Conservation (phyloP, 768 basidiomycete species). For the Kwoniella dejecticola region DNA sequence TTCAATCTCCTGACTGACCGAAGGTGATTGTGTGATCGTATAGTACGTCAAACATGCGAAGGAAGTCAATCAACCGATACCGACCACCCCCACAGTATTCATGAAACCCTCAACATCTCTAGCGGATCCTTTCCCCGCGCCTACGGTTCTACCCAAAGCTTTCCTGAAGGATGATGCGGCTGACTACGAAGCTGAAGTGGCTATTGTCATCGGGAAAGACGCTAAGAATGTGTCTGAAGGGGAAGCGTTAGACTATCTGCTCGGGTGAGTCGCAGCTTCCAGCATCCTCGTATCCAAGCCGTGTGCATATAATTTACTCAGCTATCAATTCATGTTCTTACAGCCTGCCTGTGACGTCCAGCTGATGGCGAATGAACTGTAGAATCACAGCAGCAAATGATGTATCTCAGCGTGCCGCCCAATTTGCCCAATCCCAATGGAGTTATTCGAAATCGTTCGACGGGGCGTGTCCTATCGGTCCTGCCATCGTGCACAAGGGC, state of each 20-base stretch:
- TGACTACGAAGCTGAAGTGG: slow-evolving; percentile 55
- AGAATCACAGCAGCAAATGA: slow-evolving; percentile 59
- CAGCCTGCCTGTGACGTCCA: too few species aligned
- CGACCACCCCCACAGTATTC: slow-evolving; percentile 52
- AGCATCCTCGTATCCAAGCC: too few species aligned
- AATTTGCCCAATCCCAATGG: slow-evolving; percentile 81
- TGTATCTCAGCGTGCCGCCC: slow-evolving; percentile 79
- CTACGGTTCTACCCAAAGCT: slow-evolving; percentile 42
- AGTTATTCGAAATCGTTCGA: slow-evolving; percentile 85
- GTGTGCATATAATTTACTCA: too few species aligned
- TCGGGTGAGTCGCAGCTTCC: slow-evolving; percentile 60
- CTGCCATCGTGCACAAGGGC: slow-evolving; percentile 71
- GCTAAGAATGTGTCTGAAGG: slow-evolving; percentile 77
- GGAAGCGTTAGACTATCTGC: slow-evolving; percentile 80
- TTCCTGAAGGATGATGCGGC: slow-evolving; percentile 37
- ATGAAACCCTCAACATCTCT: slow-evolving; percentile 54
- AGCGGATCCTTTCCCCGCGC: slow-evolving; percentile 46
- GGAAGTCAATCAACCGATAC: slow-evolving; percentile 49
- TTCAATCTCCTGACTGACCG: too few species aligned
- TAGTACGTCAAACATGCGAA: slow-evolving; percentile 53
- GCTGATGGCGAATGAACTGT: too few species aligned
- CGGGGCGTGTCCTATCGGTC: slow-evolving; percentile 71
- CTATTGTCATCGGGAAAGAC: slow-evolving; percentile 76
- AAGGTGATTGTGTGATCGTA: background rate
- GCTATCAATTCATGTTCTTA: too few species aligned